Percentiles rank a stretch among this genome's conserved stretches.
Conservation (phyloP, 139 green algal genomes). For the Edaphochlamys debaryana region DNA sequence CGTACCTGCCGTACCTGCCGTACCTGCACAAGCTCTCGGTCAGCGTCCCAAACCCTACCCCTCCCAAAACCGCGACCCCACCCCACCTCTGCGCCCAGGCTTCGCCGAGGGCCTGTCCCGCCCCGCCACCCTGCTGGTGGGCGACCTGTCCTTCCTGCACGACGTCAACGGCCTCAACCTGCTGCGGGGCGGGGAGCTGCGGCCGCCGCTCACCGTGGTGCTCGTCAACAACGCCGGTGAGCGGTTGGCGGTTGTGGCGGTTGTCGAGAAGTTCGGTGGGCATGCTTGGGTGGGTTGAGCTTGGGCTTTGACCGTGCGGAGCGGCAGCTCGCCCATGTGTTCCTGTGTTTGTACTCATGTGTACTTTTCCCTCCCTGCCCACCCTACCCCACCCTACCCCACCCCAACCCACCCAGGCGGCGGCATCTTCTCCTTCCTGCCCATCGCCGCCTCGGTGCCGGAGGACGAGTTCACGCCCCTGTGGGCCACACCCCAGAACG, state of each 20-base stretch:
- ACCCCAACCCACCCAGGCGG: conserved; percentile 82
- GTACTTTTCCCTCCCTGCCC: too few relatives aligned
- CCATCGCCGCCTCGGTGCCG: conserved; percentile 79
- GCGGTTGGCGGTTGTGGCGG: not conserved
- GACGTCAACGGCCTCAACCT: conserved; percentile 96
- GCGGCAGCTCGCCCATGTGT: too few relatives aligned
- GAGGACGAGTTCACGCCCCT: conserved; percentile 82
- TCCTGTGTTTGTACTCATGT: too few relatives aligned
- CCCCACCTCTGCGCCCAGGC: conserved; percentile 55
- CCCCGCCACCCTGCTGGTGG: conserved; percentile 89
- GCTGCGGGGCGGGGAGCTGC: conserved; percentile 73
- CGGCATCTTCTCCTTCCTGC: conserved; percentile 97
- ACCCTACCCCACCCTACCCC: too few relatives aligned
- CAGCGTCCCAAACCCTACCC: too few relatives aligned
- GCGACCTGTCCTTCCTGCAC: conserved; percentile 98
- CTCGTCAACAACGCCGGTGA: conserved; percentile 91
- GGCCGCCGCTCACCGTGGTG: conserved; percentile 91
- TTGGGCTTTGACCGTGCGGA: too few relatives aligned
- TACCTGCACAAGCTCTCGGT: too few relatives aligned
- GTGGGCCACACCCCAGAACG: conserved; percentile 93
- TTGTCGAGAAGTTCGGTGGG: too few relatives aligned
- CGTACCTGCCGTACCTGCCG: too few relatives aligned
- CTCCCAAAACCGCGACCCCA: not conserved
- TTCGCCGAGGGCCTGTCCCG: conserved; percentile 88
- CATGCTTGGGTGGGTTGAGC: too few relatives aligned